Evolutionary conservation across 179 eudicot species (phyloP), one percentile per base, ranked within the genome.

Genomic region (Nepenthes alata): DNA sequence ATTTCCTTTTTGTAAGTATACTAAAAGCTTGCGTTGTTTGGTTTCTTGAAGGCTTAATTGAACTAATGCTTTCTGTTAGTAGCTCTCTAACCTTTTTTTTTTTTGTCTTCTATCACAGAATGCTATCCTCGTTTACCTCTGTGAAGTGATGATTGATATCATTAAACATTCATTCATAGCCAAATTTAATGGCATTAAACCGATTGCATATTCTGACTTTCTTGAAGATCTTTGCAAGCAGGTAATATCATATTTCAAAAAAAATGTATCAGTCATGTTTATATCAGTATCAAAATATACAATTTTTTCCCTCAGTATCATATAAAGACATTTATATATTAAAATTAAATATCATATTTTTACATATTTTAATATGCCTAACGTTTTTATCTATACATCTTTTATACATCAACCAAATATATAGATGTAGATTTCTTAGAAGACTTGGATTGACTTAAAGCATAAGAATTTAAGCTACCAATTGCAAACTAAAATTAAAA

Each of bases 221-320:
- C 91, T 93, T 56, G 98, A 93, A 81, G 98, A 89, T 66, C 96
- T 93, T 34, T 93, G 95, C 80, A 93, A 85, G 72, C 98, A 93
- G 98, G 98, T 89, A 83, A 65, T 15, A 37, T 48, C 51, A 25
- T 25, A 25, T 25, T 25, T 25, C 1, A 25, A 25, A 25, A 16
- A 25, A 25, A 25, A 25, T 25, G 25, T 25, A 25, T 25, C 25
- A 25, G 25, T 25, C 1, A 25, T 25, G 25, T 25, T 25, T 25
- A 25, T 25, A 25, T 25, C 25, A 25, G 1, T 25, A 25, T 25
- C 25, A 25, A 25, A 25, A 25, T 25, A 25, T 25, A 1, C 25
- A 25, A 25, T 25, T 25, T 25, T 25, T 25, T 25, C 1, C 25
- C 25, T 25, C 1, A 1, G 0, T 0, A 25, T 25, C 25, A 25